phyloP scores from a whole-genome alignment of 1,284 basidiomycete species.

The Ceratobasidium sp. region DNA sequence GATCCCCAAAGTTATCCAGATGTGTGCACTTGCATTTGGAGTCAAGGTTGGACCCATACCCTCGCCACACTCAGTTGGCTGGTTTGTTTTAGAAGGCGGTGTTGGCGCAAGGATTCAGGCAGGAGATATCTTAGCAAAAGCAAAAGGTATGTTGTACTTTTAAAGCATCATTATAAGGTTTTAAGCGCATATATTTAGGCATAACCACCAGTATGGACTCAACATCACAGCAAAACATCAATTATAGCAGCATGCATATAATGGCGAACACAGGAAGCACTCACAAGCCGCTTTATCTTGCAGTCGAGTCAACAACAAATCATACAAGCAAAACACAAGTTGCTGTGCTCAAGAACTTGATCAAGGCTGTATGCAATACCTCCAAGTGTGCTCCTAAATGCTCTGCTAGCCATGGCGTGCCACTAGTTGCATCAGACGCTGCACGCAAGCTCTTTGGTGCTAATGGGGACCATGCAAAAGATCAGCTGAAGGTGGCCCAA shows the following conservation, averaged over 20 bases:
- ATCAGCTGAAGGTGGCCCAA: constrained; percentile 28
- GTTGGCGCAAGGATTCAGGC: constrained; percentile 3
- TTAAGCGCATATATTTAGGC: neutral
- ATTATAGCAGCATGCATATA: constrained; percentile 31
- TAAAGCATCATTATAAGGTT: neutral
- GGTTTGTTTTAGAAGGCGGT: constrained; percentile 11
- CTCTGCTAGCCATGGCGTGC: neutral
- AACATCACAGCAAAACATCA: constrained; percentile 19
- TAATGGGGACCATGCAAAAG: constrained; percentile 29
- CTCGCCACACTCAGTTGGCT: neutral
- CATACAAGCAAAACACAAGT: constrained; percentile 34
- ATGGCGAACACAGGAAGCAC: constrained; percentile 9
- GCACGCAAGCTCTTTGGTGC: constrained; percentile 24
- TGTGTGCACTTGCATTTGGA: constrained; percentile 14
- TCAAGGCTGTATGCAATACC: constrained; percentile 22
- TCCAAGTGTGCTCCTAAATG: constrained; percentile 11
- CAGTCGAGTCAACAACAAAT: constrained; percentile 31
- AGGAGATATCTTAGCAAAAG: constrained; percentile 3
- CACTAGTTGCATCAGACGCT: constrained; percentile 8
- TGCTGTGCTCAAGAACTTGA: neutral
- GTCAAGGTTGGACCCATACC: constrained; percentile 12
- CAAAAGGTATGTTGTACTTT: constrained; percentile 10
- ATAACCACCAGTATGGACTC: constrained; percentile 32
- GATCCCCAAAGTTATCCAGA: constrained; percentile 15
- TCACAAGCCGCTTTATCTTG: constrained; percentile 26